Base-by-base conservation (phyloP, 1,284 basidiomycete species). In the Cutaneotrichosporon sp. region DNA sequence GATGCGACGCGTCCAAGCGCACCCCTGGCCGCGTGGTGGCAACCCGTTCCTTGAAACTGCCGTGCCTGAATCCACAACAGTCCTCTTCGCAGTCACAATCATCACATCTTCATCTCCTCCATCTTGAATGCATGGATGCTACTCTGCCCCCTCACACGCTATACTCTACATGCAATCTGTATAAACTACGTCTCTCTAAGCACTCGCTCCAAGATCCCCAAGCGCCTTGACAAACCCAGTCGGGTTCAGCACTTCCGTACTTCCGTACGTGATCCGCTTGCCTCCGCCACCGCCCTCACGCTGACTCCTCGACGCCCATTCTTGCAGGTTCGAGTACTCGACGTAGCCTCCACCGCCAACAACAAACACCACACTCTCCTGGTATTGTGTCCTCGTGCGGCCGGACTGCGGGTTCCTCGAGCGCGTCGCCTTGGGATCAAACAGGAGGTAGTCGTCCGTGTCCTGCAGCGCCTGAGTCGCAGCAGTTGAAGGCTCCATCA, bases 341-440 rank as follows among this genome's bases (percentile, higher is more conserved):
- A 99, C 93, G 73, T 99, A 97, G 22, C 93, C 90, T 1, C 94
- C 97, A 4, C 97, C 97, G 5, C 97, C 97, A 1, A 99, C 95
- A 14, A 99, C 84, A 71, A 99, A 99, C 2, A 99, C 90, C 69
- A 94, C 87, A 18, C 90, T 89, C 68, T 99, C 95, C 18, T 84
- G 82, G 78, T 94, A 97, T n/a, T 86, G 83, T 54, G 81, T 80
- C 22, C 82, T 69, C 0, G 73, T 69, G 79, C 80, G 57, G 72
- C 78, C 66, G 18, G 62, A 77, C 82, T 65, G 63, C 81, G 84
- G 56, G 83, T 74, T 36, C 82, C 87, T 34, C 78, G 78, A 72
- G 84, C 85, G 63, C 84, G 86, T 63, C 2, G 90, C 87, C 25
- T 90, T 87, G 2, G 97, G 95, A 77, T 99, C 97, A 53, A 99